A percentile compares a stretch with the other conserved stretches of the same genome.
phyloP scores from a whole-genome alignment of 495 filamentous ascomycete genomes.

The Aspergillus saccharolyticus region DNA sequence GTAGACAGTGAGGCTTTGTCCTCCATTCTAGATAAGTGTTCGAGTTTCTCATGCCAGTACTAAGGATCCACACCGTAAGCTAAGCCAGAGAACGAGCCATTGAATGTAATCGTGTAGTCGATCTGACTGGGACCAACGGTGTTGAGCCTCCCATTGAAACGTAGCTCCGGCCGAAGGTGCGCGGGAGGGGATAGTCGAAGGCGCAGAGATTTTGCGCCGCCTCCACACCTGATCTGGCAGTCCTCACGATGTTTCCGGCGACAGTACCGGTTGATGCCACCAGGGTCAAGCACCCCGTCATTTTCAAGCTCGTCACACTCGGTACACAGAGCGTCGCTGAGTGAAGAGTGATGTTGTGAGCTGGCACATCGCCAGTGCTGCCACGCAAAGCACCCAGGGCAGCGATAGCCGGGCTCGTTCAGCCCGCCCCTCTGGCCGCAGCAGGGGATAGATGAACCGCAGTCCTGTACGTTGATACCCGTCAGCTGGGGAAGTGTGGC shows the following conservation, averaged over 20 bases:
- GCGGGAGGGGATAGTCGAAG: background rate
- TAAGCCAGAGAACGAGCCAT: background rate
- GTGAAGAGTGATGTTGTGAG: background rate
- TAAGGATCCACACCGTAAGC: too few relatives aligned
- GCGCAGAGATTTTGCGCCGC: background rate
- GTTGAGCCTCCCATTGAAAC: background rate
- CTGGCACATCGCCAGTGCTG: background rate
- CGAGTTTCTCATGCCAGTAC: too few relatives aligned
- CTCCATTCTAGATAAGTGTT: too few relatives aligned
- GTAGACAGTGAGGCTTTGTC: too few relatives aligned
- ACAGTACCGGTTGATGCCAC: background rate
- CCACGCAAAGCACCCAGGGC: slow-evolving; percentile 3
- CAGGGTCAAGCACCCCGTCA: background rate
- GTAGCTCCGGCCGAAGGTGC: background rate
- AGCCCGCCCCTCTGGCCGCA: background rate
- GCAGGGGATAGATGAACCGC: slow-evolving; percentile 4
- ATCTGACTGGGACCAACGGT: background rate
- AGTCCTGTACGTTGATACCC: background rate
- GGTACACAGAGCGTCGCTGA: background rate
- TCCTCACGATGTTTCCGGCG: background rate
- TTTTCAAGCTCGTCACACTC: background rate
- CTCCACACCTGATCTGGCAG: background rate
- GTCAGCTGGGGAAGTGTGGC: background rate
- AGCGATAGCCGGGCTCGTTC: background rate
- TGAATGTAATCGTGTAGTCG: background rate